These are phyloP conservation scores for Mentha longifolia DNA, from an alignment of 257 asterid species.

Conservation along the genomic window DNA sequence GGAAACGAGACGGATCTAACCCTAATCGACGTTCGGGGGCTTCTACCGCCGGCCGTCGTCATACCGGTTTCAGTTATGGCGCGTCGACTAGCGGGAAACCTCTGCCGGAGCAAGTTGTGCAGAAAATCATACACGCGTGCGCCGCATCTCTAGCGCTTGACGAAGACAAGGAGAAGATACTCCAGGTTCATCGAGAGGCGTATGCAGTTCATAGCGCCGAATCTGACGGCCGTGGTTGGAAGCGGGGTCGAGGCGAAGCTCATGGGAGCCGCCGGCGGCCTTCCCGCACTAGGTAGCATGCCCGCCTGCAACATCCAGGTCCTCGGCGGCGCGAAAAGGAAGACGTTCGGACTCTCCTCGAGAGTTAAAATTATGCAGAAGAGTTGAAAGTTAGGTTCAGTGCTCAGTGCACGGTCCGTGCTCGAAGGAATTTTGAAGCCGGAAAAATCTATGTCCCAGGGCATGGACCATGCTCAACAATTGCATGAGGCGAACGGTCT, in stretches of 20 bases:
- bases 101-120: slow-evolving; percentile 59
- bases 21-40: slow-evolving; percentile 79
- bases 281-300: slow-evolving; percentile 61
- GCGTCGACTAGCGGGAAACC: neutral
- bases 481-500: no score
- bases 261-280: slow-evolving; percentile 95
- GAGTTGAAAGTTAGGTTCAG: no score
- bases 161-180: slow-evolving; percentile 72
- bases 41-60: slow-evolving; percentile 79
- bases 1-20: slow-evolving; percentile 86
- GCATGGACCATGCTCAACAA: no score
- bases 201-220: slow-evolving; percentile 88
- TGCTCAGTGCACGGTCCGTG: no score
- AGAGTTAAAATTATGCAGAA: no score
- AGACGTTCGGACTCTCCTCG: slow-evolving; percentile 37
- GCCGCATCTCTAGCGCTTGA: slow-evolving; percentile 79
- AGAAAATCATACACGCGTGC: slow-evolving; percentile 61
- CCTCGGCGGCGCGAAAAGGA: slow-evolving; percentile 54
- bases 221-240: slow-evolving; percentile 88
- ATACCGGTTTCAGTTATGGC: slow-evolving; percentile 57
- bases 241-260: slow-evolving; percentile 95
- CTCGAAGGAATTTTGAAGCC: no score
- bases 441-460: no score
- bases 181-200: slow-evolving; percentile 90
- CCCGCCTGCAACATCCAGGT: slow-evolving; percentile 89